These are phyloP conservation scores for Trichoderma arundinaceum DNA, from an alignment of 2,329 filamentous ascomycete genomes.

Conservation along the genomic window DNA sequence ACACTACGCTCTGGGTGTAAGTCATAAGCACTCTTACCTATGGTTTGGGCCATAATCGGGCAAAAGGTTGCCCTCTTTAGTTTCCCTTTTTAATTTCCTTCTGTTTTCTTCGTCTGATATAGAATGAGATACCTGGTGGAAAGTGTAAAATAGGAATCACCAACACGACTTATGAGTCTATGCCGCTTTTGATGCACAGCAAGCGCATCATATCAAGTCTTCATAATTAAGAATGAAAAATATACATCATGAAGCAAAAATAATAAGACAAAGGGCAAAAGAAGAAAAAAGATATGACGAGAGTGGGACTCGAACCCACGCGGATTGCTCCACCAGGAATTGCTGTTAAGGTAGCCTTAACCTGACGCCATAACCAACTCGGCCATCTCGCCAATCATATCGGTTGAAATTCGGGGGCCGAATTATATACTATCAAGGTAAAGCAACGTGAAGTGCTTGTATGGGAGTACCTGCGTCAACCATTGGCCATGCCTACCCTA, in stretches of 20 bases:
- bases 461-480: too few species aligned
- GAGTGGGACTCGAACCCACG: slow-evolving; percentile 36
- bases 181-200: background rate
- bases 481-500: slow-evolving; percentile 8
- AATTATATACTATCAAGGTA: background rate
- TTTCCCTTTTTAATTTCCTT: background rate
- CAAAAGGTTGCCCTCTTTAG: background rate
- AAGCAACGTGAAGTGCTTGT: background rate
- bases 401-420: background rate
- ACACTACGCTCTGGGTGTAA: too few species aligned
- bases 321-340: slow-evolving; percentile 34
- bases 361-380: slow-evolving; percentile 34
- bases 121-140: slow-evolving; percentile 2
- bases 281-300: slow-evolving; percentile 29
- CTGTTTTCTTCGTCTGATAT: background rate
- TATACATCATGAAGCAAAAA: background rate
- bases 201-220: background rate
- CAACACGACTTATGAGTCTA: background rate
- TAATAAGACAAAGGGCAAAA: background rate
- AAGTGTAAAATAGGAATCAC: background rate
- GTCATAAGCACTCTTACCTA: background rate
- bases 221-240: background rate
- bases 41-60: background rate
- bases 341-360: slow-evolving; percentile 34
- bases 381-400: slow-evolving; percentile 32